A percentile compares a stretch with the other conserved stretches of the same genome.
phyloP scores from a whole-genome alignment of 352 stramenopile species.

The Phytophthora sojae region DNA sequence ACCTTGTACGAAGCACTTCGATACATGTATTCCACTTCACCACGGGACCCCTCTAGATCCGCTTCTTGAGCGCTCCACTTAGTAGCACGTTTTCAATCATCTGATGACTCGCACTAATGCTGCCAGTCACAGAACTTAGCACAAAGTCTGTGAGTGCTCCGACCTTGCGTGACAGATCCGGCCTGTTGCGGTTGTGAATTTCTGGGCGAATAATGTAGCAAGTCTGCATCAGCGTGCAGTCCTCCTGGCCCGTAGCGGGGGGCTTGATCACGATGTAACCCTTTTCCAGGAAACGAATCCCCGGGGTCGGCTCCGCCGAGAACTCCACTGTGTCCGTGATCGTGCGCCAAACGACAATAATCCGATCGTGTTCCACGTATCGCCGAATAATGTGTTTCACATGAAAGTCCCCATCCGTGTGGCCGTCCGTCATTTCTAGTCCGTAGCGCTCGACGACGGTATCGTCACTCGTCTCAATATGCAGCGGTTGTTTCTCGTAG shows the following conservation, averaged over 20 bases:
- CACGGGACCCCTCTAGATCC: neutral
- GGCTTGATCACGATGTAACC: slow-evolving; percentile 54
- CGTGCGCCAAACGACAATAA: slow-evolving; percentile 51
- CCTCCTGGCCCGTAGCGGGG: slow-evolving; percentile 26
- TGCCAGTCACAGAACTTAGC: slow-evolving; percentile 49
- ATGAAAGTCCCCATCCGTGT: slow-evolving; percentile 47
- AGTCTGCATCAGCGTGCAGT: slow-evolving; percentile 49
- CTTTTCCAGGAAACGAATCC: slow-evolving; percentile 49
- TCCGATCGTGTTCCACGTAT: slow-evolving; percentile 41
- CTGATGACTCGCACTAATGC: slow-evolving; percentile 51
- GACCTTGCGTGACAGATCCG: slow-evolving; percentile 45
- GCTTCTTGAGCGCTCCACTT: slow-evolving; percentile 40
- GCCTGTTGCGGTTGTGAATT: slow-evolving; percentile 35
- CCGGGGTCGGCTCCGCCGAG: slow-evolving; percentile 36
- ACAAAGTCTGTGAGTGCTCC: slow-evolving; percentile 59
- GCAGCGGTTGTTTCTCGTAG: slow-evolving; percentile 48
- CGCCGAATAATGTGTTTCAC: slow-evolving; percentile 45
- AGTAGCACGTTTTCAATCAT: slow-evolving; percentile 68
- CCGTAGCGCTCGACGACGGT: slow-evolving; percentile 47
- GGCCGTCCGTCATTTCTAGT: slow-evolving; percentile 38
- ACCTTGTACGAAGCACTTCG: neutral
- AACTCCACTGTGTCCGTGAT: slow-evolving; percentile 52
- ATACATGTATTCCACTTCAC: neutral
- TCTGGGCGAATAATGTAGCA: slow-evolving; percentile 54
- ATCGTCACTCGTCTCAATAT: slow-evolving; percentile 43